Conservation (phyloP, 1,139 yeast species). For the Nakaseomyces bracarensis region DNA sequence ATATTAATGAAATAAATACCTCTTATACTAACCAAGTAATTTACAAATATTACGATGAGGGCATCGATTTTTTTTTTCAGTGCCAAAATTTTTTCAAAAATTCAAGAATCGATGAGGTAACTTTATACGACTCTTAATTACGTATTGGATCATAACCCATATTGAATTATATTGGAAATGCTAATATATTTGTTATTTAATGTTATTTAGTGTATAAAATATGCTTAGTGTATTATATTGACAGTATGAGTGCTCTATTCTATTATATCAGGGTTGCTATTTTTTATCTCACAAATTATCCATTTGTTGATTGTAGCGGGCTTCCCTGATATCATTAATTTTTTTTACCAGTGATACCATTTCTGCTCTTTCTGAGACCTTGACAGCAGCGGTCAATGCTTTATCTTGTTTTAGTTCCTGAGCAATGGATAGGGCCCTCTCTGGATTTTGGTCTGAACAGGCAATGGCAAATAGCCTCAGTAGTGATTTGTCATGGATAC, state of each 20-base stretch:
- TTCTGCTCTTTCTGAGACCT: constrained; percentile 75
- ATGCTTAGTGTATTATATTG: no score
- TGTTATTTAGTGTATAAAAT: no score
- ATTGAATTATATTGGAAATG: no score
- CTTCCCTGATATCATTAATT: constrained; percentile 60
- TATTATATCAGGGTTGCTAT: no score
- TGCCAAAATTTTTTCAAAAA: not conserved
- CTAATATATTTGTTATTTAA: no score
- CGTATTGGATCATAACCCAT: no score
- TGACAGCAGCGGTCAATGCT: constrained; percentile 75
- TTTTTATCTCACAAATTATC: constrained; percentile 12
- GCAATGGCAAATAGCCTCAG: constrained; percentile 70
- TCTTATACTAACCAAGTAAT: not conserved
- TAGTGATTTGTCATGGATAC: constrained; percentile 61
- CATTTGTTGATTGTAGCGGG: constrained; percentile 37
- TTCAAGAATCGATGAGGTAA: constrained; percentile 4
- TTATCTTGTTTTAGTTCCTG: constrained; percentile 64
- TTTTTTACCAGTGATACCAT: constrained; percentile 55
- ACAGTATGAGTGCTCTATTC: no score
- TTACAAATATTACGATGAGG: not conserved
- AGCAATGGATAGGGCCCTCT: constrained; percentile 64
- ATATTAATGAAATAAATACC: not conserved
- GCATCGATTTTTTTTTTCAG: constrained; percentile 5
- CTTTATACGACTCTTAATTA: not conserved
- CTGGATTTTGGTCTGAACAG: constrained; percentile 57